Evolutionary conservation across 2,329 filamentous ascomycete species (phyloP), one percentile per base, ranked within the genome.

Genomic region (Neonectria sp.): DNA sequence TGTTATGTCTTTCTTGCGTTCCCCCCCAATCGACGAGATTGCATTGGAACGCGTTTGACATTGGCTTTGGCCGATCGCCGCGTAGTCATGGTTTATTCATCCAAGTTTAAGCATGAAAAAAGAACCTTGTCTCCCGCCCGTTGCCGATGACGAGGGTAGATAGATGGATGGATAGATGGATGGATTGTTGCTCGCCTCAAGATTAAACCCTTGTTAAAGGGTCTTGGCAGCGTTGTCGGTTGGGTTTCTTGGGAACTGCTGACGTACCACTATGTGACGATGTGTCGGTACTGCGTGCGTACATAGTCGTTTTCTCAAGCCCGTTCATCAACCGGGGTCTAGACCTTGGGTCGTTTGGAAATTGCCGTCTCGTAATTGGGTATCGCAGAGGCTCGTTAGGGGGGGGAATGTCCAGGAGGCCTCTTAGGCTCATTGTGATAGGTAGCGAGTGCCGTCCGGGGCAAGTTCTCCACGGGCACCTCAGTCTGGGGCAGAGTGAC

Each of bases 311-410:
- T 21, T 21, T 21, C 21, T 21, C 21, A 21, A 21, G 21, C 21
- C 21, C 21, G 21, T 21, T 21, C 21, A 21, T 21, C 21, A 21
- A 21, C 21, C 21, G 21, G 21, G 21, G 21, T 21, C 31, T 6
- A 12, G 31, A 11, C 57, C 29, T n/a, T 56, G 29, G 57, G 57
- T 52, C 21, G 27, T 45, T 65, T 65, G 52, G 51, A 57, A 68
- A 65, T 61, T 65, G 31, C 45, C 37, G 21, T 7, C 25, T 24
- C 62, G 37, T 68, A 56, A 68, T 68, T 68, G 65, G 65, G 48
- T 29, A 55, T 40, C n/a, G 40, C 12, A 4, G 15, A 12, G 35
- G 15, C 13, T 6, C 48, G 1, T 12, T 29, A 29, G 31, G 51
- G 31, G 25, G 9, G 8, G 8, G 6, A 37, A 21, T 5, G 21